Evolutionary conservation across 805 yeast genomes (phyloP), one percentile per base, ranked within the genome.

Genomic region (Debaryomyces prosopidis): DNA sequence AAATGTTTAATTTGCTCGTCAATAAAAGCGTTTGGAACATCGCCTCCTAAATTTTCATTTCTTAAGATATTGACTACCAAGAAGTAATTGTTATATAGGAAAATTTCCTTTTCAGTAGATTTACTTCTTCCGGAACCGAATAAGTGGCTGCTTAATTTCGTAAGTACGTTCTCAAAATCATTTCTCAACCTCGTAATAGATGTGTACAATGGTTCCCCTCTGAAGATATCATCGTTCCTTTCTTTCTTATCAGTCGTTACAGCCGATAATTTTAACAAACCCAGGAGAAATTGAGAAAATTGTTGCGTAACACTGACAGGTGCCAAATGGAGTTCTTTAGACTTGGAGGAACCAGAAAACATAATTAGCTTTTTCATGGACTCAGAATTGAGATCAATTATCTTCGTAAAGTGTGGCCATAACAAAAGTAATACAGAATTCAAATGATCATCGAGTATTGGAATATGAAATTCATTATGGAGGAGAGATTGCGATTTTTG

Each of bases 321-420:
- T 1, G 81, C 77, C 27, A 69, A 55, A 20, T 58, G 58, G 10
- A 60, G 45, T 20, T 56, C 59, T 26, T 60, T 54, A 15, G 55
- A 53, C 27, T 38, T 38, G 11, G 30, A 38, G 7, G 41, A 38
- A 6, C 34, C 34, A 3, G 60, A 39, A 30, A 60, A 77, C 47
- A 53, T 71, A 39, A 63, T 63, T 14, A 77, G 77, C 42, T 73
- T 79, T 49, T 85, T 83, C 61, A 89, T 68, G 40, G 83, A 79
- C 16, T 82, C 86, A 54, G 96, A 85, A 55, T 92, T 88, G 28
- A 79, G 67, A 60, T 90, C 97, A 35, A 91, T 77, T 28, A 89
- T 71, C 38, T 73, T 75, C 56, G 90, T 91, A 57, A 91, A 87
- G 47, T 79, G 81, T 0, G 97, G 96, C 98, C 98, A 94, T 37